Percentiles rank a stretch among this genome's conserved stretches.
Evolutionary conservation across 306 rosid genomes (phyloP).

Genomic region (Cicer bijugum): DNA sequence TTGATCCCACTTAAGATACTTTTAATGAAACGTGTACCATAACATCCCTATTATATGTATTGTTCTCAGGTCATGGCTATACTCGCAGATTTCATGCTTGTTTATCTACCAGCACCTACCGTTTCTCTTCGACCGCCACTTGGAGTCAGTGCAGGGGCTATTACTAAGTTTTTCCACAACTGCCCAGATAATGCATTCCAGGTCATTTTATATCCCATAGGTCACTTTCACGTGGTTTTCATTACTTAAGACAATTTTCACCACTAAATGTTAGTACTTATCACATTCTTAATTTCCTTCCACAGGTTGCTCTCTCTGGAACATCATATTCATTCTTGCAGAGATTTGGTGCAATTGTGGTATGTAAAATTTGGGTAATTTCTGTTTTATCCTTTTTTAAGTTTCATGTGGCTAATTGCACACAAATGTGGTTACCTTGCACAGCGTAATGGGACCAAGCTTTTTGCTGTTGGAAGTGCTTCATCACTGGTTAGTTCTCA

Average conservation of each 20-base stretch:
- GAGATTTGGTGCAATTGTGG: constrained; percentile 70
- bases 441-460: constrained; percentile 92
- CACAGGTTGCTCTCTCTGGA: constrained; percentile 63
- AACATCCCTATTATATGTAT: constrained; percentile 17
- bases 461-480: constrained; percentile 87
- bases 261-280: constrained; percentile 10
- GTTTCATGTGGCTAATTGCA: constrained; percentile 26
- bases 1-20: not conserved
- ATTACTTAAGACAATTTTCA: constrained; percentile 24
- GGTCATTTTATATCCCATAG: constrained; percentile 48
- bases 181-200: constrained; percentile 98
- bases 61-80: constrained; percentile 84
- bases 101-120: constrained; percentile 90
- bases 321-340: constrained; percentile 58
- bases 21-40: not conserved
- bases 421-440: constrained; percentile 42
- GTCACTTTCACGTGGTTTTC: constrained; percentile 17
- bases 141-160: constrained; percentile 64
- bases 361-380: constrained; percentile 45
- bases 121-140: constrained; percentile 80
- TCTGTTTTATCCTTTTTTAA: constrained; percentile 13
- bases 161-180: constrained; percentile 85
- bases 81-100: constrained; percentile 96
- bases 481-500: constrained; percentile 82
- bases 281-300: constrained; percentile 28